Conservation (phyloP, 805 yeast species). For the Kodamaea kaohsiungensis region DNA sequence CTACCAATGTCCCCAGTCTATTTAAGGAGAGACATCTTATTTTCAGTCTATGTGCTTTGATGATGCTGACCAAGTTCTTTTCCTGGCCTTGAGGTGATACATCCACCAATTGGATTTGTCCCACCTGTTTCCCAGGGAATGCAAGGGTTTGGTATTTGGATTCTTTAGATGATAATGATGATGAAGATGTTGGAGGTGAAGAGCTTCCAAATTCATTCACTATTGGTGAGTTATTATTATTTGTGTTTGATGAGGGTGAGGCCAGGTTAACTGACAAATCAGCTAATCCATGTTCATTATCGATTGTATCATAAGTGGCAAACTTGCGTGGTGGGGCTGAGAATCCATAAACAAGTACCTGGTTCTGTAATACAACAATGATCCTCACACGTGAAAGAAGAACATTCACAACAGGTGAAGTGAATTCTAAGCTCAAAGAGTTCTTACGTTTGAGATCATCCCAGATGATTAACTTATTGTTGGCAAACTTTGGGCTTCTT, state of each 20-base stretch:
- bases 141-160: conserved; percentile 56
- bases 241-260: conserved; percentile 3
- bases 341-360: conserved; percentile 76
- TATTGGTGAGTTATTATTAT: conserved; percentile 2
- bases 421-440: conserved; percentile 72
- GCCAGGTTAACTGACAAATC: conserved; percentile 45
- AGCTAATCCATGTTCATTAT: conserved; percentile 64
- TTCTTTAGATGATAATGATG: conserved; percentile 5
- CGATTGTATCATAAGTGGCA: conserved; percentile 62
- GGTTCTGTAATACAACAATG: conserved; percentile 66
- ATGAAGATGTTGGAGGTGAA: conserved; percentile 11
- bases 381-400: conserved; percentile 74
- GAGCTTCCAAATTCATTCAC: conserved; percentile 2
- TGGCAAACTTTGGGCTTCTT: conserved; percentile 70
- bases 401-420: conserved; percentile 72
- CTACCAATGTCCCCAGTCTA: conserved; percentile 64
- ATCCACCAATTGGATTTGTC: conserved; percentile 81
- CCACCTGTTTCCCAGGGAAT: conserved; percentile 73
- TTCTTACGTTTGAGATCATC: conserved; percentile 82
- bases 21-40: conserved; percentile 66
- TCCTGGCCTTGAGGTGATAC: conserved; percentile 66
- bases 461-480: conserved; percentile 84
- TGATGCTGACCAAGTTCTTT: conserved; percentile 61
- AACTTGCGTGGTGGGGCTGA: conserved; percentile 74
- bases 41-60: conserved; percentile 74